Evolutionary conservation across 1,284 basidiomycete genomes (phyloP).

Genomic region (Sanghuangporus sanghuang): DNA sequence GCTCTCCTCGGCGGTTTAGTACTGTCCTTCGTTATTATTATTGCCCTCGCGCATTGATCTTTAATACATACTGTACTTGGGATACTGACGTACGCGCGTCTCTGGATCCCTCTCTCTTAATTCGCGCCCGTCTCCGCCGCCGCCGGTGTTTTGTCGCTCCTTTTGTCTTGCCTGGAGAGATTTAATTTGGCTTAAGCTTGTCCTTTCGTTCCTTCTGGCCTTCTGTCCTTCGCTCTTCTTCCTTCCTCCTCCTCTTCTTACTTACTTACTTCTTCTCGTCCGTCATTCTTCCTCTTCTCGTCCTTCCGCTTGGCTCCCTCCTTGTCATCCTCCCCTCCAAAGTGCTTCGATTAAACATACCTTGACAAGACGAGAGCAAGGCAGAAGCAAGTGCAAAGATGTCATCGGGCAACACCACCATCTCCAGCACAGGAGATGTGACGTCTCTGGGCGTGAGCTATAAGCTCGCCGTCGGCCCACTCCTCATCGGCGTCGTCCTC

Average conservation of each 20-base stretch:
- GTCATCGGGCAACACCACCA: neutral
- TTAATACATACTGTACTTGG: neutral
- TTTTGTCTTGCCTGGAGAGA: neutral
- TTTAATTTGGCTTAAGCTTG: no score
- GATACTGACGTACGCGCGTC: no score
- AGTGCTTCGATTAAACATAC: neutral
- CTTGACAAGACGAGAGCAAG: neutral
- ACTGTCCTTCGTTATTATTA: no score
- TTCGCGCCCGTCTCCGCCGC: neutral
- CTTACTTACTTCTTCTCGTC: neutral
- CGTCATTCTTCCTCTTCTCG: neutral
- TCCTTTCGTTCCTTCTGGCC: neutral
- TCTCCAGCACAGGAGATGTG: neutral
- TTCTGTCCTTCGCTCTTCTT: neutral
- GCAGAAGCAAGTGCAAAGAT: neutral
- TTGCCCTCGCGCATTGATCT: no score
- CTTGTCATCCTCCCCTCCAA: neutral
- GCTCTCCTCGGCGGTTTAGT: no score
- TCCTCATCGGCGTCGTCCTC: conserved; percentile 10
- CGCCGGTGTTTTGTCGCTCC: neutral
- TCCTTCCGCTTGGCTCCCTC: neutral
- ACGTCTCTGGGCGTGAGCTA: neutral
- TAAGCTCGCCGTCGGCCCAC: conserved; percentile 1
- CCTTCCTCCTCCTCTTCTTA: no score
- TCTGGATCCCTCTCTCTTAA: neutral